phyloP scores from a whole-genome alignment of 306 rosid species.

The Datisca glomerata region DNA sequence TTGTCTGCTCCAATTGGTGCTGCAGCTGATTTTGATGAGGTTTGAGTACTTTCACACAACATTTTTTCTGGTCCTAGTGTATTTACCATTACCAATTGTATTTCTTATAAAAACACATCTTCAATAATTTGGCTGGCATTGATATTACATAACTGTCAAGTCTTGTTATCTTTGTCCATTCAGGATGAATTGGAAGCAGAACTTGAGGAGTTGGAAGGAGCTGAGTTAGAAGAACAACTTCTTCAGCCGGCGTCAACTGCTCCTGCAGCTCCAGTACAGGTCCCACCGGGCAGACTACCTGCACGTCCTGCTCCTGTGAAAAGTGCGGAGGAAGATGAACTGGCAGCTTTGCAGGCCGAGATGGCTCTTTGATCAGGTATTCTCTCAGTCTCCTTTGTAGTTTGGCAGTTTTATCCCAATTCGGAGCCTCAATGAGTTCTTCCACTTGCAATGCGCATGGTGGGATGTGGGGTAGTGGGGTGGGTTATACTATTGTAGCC shows the following conservation, averaged over 20 bases:
- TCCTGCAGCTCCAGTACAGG: constrained; percentile 78
- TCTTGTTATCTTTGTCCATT: background rate
- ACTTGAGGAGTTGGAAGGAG: constrained; percentile 94
- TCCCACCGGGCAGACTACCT: constrained; percentile 65
- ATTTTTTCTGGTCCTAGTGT: background rate
- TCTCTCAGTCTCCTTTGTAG: background rate
- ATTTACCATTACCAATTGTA: background rate
- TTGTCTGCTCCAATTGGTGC: constrained; percentile 82
- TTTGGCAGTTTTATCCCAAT: background rate
- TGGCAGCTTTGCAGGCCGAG: constrained; percentile 97
- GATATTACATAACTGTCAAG: background rate
- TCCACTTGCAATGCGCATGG: no score
- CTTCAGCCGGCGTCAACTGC: constrained; percentile 83
- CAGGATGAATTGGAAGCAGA: constrained; percentile 98
- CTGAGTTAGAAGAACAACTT: constrained; percentile 96
- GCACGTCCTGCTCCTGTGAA: constrained; percentile 55
- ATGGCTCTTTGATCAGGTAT: constrained; percentile 88
- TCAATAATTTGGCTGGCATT: no score
- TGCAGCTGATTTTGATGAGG: constrained; percentile 95
- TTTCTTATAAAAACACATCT: no score
- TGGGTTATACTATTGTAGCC: no score
- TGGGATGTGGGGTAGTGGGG: no score
- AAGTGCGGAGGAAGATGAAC: constrained; percentile 90
- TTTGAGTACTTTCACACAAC: constrained; percentile 7
- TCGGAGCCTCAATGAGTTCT: no score